Percentiles rank a stretch among this genome's conserved stretches.
Conservation (phyloP, 305 asterid genomes). For the Fraxinus baroniana region DNA sequence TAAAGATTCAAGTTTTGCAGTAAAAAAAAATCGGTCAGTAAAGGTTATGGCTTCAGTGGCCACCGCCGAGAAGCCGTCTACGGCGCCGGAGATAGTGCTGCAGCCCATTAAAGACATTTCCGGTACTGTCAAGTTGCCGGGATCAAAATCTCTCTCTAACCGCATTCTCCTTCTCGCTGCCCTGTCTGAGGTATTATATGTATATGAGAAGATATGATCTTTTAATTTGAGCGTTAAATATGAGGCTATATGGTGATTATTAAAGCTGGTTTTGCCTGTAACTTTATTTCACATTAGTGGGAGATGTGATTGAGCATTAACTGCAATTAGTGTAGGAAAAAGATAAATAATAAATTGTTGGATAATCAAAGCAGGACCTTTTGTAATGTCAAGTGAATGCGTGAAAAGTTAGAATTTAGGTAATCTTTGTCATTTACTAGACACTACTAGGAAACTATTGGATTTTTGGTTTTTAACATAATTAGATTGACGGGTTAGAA, state of each 20-base stretch:
- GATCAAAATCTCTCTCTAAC: slow-evolving; percentile 93
- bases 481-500: background rate
- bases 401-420: background rate
- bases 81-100: slow-evolving; percentile 80
- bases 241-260: background rate
- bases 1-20: slow-evolving; percentile 47
- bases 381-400: background rate
- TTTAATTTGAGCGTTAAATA: background rate
- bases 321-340: background rate
- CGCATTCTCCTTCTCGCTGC: slow-evolving; percentile 97
- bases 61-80: slow-evolving; percentile 69
- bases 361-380: background rate
- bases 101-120: slow-evolving; percentile 87
- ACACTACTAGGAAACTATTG: background rate
- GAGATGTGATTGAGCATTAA: background rate
- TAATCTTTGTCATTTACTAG: background rate
- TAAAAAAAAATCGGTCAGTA: slow-evolving; percentile 26
- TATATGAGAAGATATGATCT: background rate
- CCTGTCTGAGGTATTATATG: slow-evolving; percentile 63
- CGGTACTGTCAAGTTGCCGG: slow-evolving; percentile 88
- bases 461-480: background rate
- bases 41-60: slow-evolving; percentile 65
- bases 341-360: background rate
- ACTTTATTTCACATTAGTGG: background rate
- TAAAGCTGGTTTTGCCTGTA: background rate